These are phyloP conservation scores for Veloboletus limbatus DNA, from an alignment of 1,284 basidiomycete genomes.

Conservation along the genomic window DNA sequence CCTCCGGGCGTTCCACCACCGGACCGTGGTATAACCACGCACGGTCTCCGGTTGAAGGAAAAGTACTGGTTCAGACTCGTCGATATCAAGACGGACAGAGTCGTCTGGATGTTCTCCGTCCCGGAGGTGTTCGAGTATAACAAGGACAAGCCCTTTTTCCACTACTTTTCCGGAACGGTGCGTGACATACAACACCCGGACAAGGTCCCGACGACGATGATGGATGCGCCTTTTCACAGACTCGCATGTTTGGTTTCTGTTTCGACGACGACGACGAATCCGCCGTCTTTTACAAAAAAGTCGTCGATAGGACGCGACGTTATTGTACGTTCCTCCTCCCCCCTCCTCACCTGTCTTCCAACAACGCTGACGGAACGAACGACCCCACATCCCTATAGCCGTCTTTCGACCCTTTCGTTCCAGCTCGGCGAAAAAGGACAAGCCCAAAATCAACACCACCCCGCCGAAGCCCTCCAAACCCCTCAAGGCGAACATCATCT, in stretches of 20 bases:
- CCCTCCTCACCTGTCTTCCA: neutral
- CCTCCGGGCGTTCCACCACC: constrained; percentile 17
- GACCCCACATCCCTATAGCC: constrained; percentile 13
- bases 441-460: constrained; percentile 10
- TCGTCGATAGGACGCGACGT: constrained; percentile 39
- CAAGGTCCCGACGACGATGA: neutral
- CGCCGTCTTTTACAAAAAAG: constrained; percentile 48
- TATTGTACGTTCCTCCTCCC: constrained; percentile 26
- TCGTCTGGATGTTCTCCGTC: constrained; percentile 88
- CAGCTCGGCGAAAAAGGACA: constrained; percentile 26
- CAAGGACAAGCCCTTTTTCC: constrained; percentile 90
- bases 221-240: constrained; percentile 41
- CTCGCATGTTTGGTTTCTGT: constrained; percentile 75
- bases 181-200: constrained; percentile 3
- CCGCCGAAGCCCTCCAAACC: constrained; percentile 31
- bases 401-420: constrained; percentile 29
- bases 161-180: constrained; percentile 83
- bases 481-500: constrained; percentile 62
- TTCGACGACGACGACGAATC: constrained; percentile 69
- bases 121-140: constrained; percentile 79
- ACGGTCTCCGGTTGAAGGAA: constrained; percentile 32
- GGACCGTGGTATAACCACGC: constrained; percentile 14
- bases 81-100: constrained; percentile 66
- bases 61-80: constrained; percentile 76
- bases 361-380: too few species aligned